phyloP scores from a whole-genome alignment of 768 basidiomycete species.

The Cantharellus anzutake region DNA sequence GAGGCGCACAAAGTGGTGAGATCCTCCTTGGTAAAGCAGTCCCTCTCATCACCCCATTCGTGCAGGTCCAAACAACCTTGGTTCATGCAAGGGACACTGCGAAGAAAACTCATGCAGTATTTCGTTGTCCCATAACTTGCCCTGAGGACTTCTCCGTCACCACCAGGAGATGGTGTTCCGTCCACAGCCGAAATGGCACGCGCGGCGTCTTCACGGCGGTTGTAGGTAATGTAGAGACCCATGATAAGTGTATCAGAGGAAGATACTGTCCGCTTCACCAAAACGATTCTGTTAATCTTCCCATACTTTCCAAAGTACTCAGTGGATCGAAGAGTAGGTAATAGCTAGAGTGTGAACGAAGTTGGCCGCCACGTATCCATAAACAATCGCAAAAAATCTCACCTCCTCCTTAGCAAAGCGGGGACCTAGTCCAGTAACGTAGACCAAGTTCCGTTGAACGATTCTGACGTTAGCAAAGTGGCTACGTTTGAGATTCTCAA shows the following conservation, averaged over 20 bases:
- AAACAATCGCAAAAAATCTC: constrained; percentile 13
- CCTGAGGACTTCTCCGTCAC: constrained; percentile 73
- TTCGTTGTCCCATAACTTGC: constrained; percentile 94
- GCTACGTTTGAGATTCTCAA: constrained; percentile 66
- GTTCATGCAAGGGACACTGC: constrained; percentile 65
- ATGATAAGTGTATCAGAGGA: constrained; percentile 55
- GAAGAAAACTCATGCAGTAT: constrained; percentile 92
- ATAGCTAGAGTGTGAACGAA: constrained; percentile 32
- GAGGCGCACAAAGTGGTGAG: constrained; percentile 63
- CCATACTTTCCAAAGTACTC: constrained; percentile 99
- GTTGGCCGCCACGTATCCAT: background rate
- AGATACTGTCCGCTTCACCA: constrained; percentile 72
- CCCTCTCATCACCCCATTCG: constrained; percentile 97
- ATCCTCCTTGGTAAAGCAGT: constrained; percentile 95
- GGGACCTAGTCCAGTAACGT: constrained; percentile 88
- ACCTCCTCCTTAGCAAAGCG: constrained; percentile 95
- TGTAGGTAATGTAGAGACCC: constrained; percentile 93
- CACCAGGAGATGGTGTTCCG: constrained; percentile 77
- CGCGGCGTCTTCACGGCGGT: constrained; percentile 85
- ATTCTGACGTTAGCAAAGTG: constrained; percentile 86
- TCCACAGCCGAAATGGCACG: constrained; percentile 86
- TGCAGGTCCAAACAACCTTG: constrained; percentile 87
- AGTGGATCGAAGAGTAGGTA: constrained; percentile 78
- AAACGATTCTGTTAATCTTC: constrained; percentile 86
- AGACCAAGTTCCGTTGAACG: constrained; percentile 91